Evolutionary conservation across 768 basidiomycete genomes (phyloP).

Genomic region (Fomitopsis serialis): DNA sequence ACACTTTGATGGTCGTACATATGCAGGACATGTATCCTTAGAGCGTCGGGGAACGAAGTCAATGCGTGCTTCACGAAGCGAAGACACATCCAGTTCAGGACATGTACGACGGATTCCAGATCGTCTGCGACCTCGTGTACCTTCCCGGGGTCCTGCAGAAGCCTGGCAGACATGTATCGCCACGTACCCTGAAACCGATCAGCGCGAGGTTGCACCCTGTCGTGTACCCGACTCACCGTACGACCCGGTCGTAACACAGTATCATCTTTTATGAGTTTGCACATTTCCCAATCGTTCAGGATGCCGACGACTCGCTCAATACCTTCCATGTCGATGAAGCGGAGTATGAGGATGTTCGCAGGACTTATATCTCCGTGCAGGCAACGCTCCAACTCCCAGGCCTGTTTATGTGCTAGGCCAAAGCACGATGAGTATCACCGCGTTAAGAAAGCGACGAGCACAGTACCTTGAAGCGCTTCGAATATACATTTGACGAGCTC

Average conservation of each 20-base stretch:
- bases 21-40: too few relatives aligned
- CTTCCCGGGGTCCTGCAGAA: constrained; percentile 3
- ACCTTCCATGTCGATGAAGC: not conserved
- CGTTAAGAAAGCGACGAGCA: not conserved
- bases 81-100: constrained; percentile 2
- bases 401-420: constrained; percentile 4
- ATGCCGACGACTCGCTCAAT: not conserved
- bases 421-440: not conserved
- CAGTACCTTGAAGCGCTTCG: not conserved
- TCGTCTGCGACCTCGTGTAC: constrained; percentile 10
- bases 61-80: not conserved
- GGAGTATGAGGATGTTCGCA: constrained; percentile 2
- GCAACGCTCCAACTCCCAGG: not conserved
- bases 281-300: constrained; percentile 6
- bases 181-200: constrained; percentile 13
- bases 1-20: too few relatives aligned
- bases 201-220: not conserved
- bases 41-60: too few relatives aligned
- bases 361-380: constrained; percentile 7
- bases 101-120: constrained; percentile 15
- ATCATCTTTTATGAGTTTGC: not conserved
- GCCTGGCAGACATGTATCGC: constrained; percentile 14
- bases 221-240: not conserved
- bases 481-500: not conserved
- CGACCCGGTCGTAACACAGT: not conserved